phyloP scores from a whole-genome alignment of 2,329 filamentous ascomycete species.

The Stromatinia cepivora region DNA sequence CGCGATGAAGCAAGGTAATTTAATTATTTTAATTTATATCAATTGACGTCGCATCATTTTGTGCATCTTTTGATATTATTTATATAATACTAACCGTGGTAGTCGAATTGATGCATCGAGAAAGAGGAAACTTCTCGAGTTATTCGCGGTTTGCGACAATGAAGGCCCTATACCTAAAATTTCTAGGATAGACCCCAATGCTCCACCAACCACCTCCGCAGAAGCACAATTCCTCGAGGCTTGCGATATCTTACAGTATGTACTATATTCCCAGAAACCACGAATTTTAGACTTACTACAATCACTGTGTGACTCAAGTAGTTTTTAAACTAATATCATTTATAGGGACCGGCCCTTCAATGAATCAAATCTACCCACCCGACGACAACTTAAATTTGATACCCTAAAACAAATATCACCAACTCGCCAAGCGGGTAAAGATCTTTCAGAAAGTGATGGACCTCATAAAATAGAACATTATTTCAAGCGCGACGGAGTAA shows the following conservation, averaged over 20 bases:
- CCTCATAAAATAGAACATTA: slow-evolving; percentile 31
- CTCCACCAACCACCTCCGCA: slow-evolving; percentile 51
- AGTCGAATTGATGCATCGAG: slow-evolving; percentile 77
- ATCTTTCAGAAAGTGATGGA: slow-evolving; percentile 28
- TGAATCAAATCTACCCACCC: slow-evolving; percentile 54
- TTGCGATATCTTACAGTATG: slow-evolving; percentile 61
- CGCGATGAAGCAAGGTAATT: slow-evolving; percentile 62
- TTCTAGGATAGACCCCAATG: slow-evolving; percentile 58
- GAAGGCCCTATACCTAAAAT: slow-evolving; percentile 59
- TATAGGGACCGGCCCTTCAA: slow-evolving; percentile 51
- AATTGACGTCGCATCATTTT: slow-evolving; percentile 32
- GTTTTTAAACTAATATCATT: slow-evolving; percentile 33
- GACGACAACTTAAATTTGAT: slow-evolving; percentile 49
- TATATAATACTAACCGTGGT: slow-evolving; percentile 39
- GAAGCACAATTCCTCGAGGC: slow-evolving; percentile 58
- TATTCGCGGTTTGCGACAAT: slow-evolving; percentile 76
- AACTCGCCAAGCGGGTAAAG: slow-evolving; percentile 32
- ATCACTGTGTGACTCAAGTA: neutral
- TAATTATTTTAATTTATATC: slow-evolving; percentile 25
- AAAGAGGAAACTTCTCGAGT: slow-evolving; percentile 87
- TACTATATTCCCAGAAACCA: slow-evolving; percentile 31
- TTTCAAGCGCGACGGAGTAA: slow-evolving; percentile 34
- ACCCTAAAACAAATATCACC: slow-evolving; percentile 45
- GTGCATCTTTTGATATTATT: slow-evolving; percentile 33
- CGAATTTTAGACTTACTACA: neutral